These are phyloP conservation scores for Microstegium vimineum DNA, from an alignment of 176 grass and related monocot species.

Conservation along the genomic window DNA sequence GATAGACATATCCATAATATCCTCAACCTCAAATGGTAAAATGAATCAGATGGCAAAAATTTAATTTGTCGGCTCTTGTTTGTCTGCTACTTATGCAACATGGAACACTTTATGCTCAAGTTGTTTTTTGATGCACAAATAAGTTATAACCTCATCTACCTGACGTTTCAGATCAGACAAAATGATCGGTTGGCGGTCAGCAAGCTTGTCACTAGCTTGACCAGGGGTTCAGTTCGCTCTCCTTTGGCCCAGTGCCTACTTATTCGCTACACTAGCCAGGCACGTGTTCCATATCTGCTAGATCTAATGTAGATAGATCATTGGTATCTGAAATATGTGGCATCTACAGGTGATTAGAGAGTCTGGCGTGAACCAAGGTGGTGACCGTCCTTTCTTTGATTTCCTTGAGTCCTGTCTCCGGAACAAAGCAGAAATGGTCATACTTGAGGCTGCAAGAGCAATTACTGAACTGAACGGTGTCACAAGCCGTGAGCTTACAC, in stretches of 20 bases:
- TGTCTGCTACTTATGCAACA: neutral
- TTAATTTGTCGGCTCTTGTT: neutral
- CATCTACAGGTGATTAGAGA: constrained; percentile 86
- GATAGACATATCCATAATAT: neutral
- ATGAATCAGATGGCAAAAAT: neutral
- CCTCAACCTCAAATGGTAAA: neutral
- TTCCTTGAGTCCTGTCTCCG: constrained; percentile 90
- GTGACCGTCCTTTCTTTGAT: constrained; percentile 95
- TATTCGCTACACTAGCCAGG: constrained; percentile 95
- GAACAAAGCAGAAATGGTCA: constrained; percentile 98
- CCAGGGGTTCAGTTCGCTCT: constrained; percentile 91
- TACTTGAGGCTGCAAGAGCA: constrained; percentile 93
- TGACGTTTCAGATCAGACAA: constrained; percentile 79
- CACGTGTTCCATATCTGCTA: constrained; percentile 35
- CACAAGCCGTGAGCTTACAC: constrained; percentile 88
- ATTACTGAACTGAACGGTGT: constrained; percentile 97
- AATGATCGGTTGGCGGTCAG: constrained; percentile 96
- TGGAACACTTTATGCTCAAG: neutral
- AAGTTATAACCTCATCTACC: constrained; percentile 1
- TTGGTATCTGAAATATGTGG: constrained; percentile 12
- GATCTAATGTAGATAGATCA: neutral
- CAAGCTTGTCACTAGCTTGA: constrained; percentile 93
- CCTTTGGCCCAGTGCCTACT: constrained; percentile 94
- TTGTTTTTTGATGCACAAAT: neutral
- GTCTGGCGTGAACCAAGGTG: constrained; percentile 67